Conservation (phyloP, 176 grass and related monocot genomes). For the Chrysopogon serrulatus region DNA sequence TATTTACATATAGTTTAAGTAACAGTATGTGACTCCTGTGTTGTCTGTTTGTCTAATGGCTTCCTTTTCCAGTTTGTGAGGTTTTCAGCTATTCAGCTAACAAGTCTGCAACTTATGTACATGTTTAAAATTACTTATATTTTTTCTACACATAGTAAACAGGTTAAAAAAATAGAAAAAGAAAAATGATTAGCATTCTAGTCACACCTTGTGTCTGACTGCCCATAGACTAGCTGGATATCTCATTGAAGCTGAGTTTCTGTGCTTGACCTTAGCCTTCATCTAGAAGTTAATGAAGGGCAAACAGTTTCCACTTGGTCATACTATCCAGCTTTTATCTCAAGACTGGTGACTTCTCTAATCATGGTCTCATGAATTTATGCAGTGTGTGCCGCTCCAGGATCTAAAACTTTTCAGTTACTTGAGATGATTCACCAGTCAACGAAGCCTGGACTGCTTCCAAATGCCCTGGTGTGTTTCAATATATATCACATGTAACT, state of each 20-base stretch:
- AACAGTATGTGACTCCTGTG: background rate
- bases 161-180: background rate
- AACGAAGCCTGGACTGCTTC: slow-evolving; percentile 70
- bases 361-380: slow-evolving; percentile 14
- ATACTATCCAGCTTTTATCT: background rate
- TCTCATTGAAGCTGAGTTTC: slow-evolving; percentile 2
- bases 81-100: background rate
- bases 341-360: background rate
- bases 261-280: background rate
- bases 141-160: background rate
- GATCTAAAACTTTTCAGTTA: slow-evolving; percentile 99
- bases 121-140: background rate
- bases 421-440: slow-evolving; percentile 97
- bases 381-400: slow-evolving; percentile 98
- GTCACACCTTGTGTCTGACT: background rate
- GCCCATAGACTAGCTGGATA: background rate
- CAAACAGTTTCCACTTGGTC: background rate
- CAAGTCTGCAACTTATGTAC: background rate
- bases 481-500: background rate
- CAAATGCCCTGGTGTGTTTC: slow-evolving; percentile 66
- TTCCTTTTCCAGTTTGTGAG: background rate
- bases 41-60: background rate
- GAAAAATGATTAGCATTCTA: background rate
- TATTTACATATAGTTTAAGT: slow-evolving; percentile 2
- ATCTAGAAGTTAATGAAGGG: background rate